phyloP scores from a whole-genome alignment of 352 stramenopile genomes.

The Phytophthora cactorum region DNA sequence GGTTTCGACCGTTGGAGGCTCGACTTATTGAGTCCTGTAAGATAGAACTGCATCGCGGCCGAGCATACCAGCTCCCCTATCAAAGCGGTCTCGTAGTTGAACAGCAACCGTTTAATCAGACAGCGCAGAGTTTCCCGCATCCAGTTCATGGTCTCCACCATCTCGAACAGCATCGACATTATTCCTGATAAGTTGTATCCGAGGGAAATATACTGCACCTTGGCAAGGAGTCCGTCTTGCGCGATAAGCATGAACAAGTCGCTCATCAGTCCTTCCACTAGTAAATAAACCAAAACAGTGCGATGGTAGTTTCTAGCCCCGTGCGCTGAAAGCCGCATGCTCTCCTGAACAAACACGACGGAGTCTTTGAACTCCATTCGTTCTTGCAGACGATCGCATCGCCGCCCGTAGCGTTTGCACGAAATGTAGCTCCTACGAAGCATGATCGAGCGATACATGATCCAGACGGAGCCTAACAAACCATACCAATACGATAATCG shows the following conservation, averaged over 20 bases:
- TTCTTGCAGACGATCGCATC: slow-evolving; percentile 28
- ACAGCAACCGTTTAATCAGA: slow-evolving; percentile 33
- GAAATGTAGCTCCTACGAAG: slow-evolving; percentile 29
- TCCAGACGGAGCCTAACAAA: slow-evolving; percentile 29
- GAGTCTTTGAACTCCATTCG: slow-evolving; percentile 28
- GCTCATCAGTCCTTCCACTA: slow-evolving; percentile 38
- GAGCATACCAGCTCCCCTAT: slow-evolving; percentile 27
- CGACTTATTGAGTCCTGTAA: slow-evolving; percentile 35
- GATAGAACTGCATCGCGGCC: slow-evolving; percentile 32
- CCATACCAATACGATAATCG: slow-evolving; percentile 36
- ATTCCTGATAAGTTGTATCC: slow-evolving; percentile 39
- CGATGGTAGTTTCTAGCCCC: slow-evolving; percentile 36
- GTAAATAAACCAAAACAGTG: slow-evolving; percentile 23
- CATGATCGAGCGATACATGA: slow-evolving; percentile 29
- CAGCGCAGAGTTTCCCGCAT: slow-evolving; percentile 25
- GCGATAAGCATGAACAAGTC: slow-evolving; percentile 42
- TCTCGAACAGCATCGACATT: slow-evolving; percentile 37
- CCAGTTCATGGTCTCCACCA: slow-evolving; percentile 34
- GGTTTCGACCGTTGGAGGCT: slow-evolving; percentile 20
- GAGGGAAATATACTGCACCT: slow-evolving; percentile 42
- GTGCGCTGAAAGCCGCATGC: slow-evolving; percentile 31
- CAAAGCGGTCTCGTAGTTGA: slow-evolving; percentile 41
- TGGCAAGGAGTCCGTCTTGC: slow-evolving; percentile 36
- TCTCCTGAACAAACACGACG: slow-evolving; percentile 35
- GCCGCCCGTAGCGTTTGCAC: slow-evolving; percentile 25